Base-by-base conservation (phyloP, 2,329 filamentous ascomycete species). In the Thielaviopsis musarum region DNA sequence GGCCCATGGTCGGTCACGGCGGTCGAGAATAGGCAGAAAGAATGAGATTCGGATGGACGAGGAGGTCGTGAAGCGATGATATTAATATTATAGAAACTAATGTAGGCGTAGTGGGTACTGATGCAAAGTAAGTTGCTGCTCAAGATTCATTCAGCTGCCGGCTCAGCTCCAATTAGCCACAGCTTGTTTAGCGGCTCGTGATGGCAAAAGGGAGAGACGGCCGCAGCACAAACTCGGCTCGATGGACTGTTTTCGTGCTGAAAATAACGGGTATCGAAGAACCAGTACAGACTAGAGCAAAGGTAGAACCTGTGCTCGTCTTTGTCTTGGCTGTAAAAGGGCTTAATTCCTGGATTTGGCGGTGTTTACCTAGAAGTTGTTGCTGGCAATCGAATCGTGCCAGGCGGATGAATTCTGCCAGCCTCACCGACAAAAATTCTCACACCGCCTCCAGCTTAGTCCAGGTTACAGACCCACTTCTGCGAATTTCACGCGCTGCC, bases 1-100 rank as follows among this genome's bases (percentile, higher is more conserved):
- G 82, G 69, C 88, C 88, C 88, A 91, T 91, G 66, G 68, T 54
- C 7, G 45, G 45, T 49, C n/a, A 49, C 45, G n/a, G n/a, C 17
- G 45, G n/a, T 49, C 45, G 45, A 21, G n/a, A 10, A 9, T 5
- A 49, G 45, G 19, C 24, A 7, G 45, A 5, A n/a, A 49, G 19
- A 49, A 3, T 5, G 7, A 49, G 45, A 21, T 10, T 49, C n/a
- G 6, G 21, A n/a, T 19, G 19, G 45, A 49, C 5, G 7, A 21
- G 5, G n/a, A 21, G 45, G 45, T 49, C 45, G 45, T 2, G 17
- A 34, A 34, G 10, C 30, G 19, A 2, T 12, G 45, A 13, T 49
- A 49, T 49, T 49, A 49, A n/a, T 49, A 49, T 49, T 49, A 49
- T 49, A 7, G 45, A 22, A 49, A 21, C 17, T 10, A 49, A 21